Base-by-base conservation (phyloP, 1,284 basidiomycete genomes). In the Ceratobasidium sp. region DNA sequence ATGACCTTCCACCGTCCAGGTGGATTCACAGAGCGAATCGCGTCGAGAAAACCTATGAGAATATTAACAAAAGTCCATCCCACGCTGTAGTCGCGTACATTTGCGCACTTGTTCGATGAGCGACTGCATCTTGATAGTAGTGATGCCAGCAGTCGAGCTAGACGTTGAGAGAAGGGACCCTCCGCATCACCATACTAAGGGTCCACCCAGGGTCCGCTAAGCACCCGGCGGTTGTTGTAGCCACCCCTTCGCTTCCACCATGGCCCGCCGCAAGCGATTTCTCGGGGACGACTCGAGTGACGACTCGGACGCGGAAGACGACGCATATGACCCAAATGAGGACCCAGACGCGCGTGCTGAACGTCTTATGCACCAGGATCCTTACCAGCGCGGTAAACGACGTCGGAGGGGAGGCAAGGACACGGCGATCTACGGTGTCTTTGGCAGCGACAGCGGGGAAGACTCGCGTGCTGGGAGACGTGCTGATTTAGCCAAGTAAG, bases 1-100 rank as follows among this genome's bases (percentile, higher is more conserved):
- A 99, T 88, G 79, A 97, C 92, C 88, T 99, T 99, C 97, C 97
- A 99, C 87, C 88, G 84, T 74, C 88, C 88, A 8, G 90, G 88
- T 1, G 93, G 92, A 79, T 93, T 90, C 59, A 94, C 89, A 63
- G 91, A 92, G 81, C 91, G 88, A 80, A 94, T 91, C 31, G 90
- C 89, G 74, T 93, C 90, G 74, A 94, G 85, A 81, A 94, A 92
- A 80, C 90, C 92, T 94, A 79, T 14, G 68, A 29, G 24, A 34
- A 14, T 9, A 41, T 68, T 11, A 73, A 49, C 62, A 27, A 53
- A 19, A 1, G 11, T 34, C 19, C 39, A 51, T 34, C 3, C n/a
- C 27, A 39, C n/a, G 13, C 22, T 53, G 1, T 37, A 14, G 11
- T 29, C 37, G n/a, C 59, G 53, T 56, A 73, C 71, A 49, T 62